Evolutionary conservation across 306 rosid genomes (phyloP).

Genomic region (Trifolium repens): DNA sequence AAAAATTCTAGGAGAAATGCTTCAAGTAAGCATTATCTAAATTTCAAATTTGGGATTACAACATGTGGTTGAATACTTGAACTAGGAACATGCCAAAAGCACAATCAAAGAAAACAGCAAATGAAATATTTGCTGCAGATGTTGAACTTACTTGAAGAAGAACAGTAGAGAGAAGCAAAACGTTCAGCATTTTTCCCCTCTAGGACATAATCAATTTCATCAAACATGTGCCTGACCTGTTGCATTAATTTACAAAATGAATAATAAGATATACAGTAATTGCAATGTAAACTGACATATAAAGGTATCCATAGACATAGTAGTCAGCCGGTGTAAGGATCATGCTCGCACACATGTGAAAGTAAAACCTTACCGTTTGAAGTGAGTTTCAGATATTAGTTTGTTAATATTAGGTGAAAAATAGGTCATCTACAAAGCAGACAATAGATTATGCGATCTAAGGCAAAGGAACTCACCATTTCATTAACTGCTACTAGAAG

Average conservation of each 20-base stretch:
- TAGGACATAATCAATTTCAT: conserved; percentile 87
- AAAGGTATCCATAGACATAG: conserved; percentile 23
- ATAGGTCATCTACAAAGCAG: conserved; percentile 30
- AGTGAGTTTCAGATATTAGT: conserved; percentile 1
- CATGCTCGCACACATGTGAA: conserved; percentile 13
- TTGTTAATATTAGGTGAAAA: conserved; percentile 21
- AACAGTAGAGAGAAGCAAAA: conserved; percentile 78
- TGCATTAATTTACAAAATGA: conserved; percentile 44
- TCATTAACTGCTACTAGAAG: conserved; percentile 95
- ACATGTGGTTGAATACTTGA: conserved; percentile 24
- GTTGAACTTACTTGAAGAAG: conserved; percentile 62
- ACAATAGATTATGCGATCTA: conserved; percentile 16
- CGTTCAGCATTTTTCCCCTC: conserved; percentile 97
- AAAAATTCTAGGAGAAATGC: conserved; percentile 2
- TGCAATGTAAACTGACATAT: conserved; percentile 35
- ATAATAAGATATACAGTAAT: conserved; percentile 17
- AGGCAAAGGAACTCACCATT: conserved; percentile 64
- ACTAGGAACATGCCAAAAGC: conserved; percentile 7
- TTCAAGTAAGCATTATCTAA: conserved; percentile 32
- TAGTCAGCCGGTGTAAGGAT: conserved; percentile 7
- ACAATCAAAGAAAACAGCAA: conserved; percentile 32
- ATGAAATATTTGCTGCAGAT: conserved; percentile 19
- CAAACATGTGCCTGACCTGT: conserved; percentile 99
- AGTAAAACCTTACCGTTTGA: conserved; percentile 11
- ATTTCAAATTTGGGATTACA: conserved; percentile 32